Evolutionary conservation across 495 filamentous ascomycete species (phyloP).

Genomic region (Cladorrhinum samala): DNA sequence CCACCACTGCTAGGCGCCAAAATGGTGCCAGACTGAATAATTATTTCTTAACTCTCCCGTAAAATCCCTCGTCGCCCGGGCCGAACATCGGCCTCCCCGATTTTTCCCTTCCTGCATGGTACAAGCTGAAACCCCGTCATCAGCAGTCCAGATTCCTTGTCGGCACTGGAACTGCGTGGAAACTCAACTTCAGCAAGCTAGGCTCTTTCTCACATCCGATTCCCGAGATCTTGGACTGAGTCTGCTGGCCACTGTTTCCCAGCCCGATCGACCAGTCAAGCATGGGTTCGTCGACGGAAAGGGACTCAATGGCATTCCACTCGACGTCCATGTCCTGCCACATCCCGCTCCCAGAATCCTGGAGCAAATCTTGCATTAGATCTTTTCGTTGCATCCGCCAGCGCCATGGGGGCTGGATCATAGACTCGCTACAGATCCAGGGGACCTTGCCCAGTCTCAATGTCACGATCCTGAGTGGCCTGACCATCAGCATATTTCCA

Average conservation of each 20-base stretch:
- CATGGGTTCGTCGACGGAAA: background rate
- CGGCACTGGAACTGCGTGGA: too few species aligned
- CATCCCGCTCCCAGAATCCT: constrained; percentile 4
- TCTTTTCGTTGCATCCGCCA: constrained; percentile 16
- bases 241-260: background rate
- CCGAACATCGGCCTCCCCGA: constrained; percentile 10
- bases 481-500: background rate
- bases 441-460: constrained; percentile 8
- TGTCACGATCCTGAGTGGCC: constrained; percentile 6
- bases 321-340: constrained; percentile 12
- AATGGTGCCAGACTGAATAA: too few species aligned
- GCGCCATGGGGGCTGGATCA: constrained; percentile 9
- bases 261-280: background rate
- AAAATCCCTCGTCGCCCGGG: constrained; percentile 7
- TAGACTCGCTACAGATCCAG: constrained; percentile 6
- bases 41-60: background rate
- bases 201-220: background rate
- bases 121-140: too few species aligned
- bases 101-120: background rate
- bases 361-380: constrained; percentile 16
- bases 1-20: background rate
- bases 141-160: too few species aligned
- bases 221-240: background rate
- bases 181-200: too few species aligned
- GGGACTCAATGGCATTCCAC: background rate